These are phyloP conservation scores for Cryoendolithus antarcticus DNA, from an alignment of 2,329 filamentous ascomycete species.

Conservation along the genomic window DNA sequence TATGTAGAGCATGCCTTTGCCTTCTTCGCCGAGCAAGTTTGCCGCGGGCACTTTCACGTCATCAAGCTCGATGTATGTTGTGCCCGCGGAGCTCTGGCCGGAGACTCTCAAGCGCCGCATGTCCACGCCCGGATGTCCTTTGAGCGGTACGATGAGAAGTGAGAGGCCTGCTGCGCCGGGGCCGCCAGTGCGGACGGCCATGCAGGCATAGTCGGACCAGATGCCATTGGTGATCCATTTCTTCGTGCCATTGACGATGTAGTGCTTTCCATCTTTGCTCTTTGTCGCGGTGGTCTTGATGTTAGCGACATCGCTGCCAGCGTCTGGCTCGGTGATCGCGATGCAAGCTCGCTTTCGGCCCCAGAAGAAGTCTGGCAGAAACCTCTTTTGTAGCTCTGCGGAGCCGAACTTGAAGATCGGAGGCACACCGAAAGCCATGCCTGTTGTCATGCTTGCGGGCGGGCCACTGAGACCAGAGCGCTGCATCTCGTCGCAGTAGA, in stretches of 20 bases:
- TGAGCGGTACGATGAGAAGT: constrained; percentile 58
- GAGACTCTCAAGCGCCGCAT: constrained; percentile 57
- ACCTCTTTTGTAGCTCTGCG: constrained; percentile 48
- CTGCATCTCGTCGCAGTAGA: constrained; percentile 60
- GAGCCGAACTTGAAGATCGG: constrained; percentile 59
- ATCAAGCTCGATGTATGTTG: constrained; percentile 64
- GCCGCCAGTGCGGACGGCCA: constrained; percentile 63
- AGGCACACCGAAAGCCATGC: constrained; percentile 60
- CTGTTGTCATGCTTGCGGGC: constrained; percentile 52
- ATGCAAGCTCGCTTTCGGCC: constrained; percentile 59
- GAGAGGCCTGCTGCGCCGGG: constrained; percentile 51
- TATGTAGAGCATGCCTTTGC: constrained; percentile 57
- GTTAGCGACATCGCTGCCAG: constrained; percentile 62
- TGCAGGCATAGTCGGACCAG: constrained; percentile 54
- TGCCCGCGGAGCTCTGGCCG: constrained; percentile 54
- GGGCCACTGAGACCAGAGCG: constrained; percentile 55
- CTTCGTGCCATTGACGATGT: constrained; percentile 62
- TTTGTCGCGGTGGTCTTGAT: constrained; percentile 56
- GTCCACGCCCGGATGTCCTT: constrained; percentile 50
- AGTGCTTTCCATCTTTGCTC: constrained; percentile 51
- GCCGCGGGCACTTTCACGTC: constrained; percentile 59
- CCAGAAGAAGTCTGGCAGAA: constrained; percentile 55
- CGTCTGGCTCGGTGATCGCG: constrained; percentile 66
- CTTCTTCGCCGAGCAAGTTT: constrained; percentile 59
- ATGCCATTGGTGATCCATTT: constrained; percentile 71